Percentiles rank a stretch among this genome's conserved stretches.
Conservation (phyloP, 2,329 filamentous ascomycete species). For the Hymenoscyphus repandus region DNA sequence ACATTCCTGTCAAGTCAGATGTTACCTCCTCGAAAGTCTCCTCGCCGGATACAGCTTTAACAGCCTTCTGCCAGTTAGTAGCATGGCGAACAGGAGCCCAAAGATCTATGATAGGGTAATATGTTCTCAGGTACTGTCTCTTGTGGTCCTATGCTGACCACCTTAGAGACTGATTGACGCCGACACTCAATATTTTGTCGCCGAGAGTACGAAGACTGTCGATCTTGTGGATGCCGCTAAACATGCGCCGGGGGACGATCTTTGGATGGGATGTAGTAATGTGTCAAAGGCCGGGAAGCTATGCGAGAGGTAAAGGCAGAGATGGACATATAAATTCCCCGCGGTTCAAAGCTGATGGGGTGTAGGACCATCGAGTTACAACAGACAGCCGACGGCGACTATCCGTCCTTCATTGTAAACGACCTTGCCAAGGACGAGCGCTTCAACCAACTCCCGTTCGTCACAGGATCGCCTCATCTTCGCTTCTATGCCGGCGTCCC, state of each 20-base stretch:
- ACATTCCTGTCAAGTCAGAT: constrained; percentile 21
- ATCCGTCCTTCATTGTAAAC: constrained; percentile 30
- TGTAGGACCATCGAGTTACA: constrained; percentile 25
- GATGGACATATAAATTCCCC: too few species aligned
- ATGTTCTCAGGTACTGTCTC: too few species aligned
- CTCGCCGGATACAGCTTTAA: constrained; percentile 40
- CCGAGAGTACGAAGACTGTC: constrained; percentile 44
- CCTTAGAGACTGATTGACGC: constrained; percentile 39
- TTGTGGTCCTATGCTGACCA: constrained; percentile 10
- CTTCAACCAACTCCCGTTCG: constrained; percentile 28
- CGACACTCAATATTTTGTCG: constrained; percentile 44
- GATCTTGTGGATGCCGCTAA: constrained; percentile 28
- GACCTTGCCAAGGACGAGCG: constrained; percentile 27
- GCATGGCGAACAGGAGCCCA: constrained; percentile 43
- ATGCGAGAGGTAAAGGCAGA: constrained; percentile 27
- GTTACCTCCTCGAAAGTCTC: constrained; percentile 29
- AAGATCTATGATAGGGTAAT: constrained; percentile 42
- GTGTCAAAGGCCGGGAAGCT: constrained; percentile 28
- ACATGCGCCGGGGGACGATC: constrained; percentile 27
- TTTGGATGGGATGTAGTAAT: constrained; percentile 31
- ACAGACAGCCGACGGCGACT: constrained; percentile 16
- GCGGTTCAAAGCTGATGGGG: constrained; percentile 8
- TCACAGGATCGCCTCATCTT: constrained; percentile 23
- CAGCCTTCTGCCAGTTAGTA: constrained; percentile 44
- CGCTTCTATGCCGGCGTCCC: constrained; percentile 31